phyloP scores from a whole-genome alignment of 176 grass and related monocot genomes.

The Otatea glauca region DNA sequence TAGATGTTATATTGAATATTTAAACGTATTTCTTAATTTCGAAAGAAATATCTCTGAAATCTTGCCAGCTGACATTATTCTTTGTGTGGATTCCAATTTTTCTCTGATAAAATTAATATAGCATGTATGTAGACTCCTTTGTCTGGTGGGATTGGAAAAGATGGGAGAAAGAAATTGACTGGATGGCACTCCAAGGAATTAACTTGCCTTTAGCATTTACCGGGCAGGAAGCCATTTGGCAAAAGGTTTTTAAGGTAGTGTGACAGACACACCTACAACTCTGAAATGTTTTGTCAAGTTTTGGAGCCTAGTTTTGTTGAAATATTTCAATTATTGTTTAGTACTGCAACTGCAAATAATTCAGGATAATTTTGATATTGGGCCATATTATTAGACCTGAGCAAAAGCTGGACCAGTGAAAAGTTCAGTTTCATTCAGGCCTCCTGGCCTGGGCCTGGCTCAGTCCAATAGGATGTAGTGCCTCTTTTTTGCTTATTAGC shows the following conservation, averaged over 20 bases:
- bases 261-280: conserved; percentile 3
- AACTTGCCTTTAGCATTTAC: conserved; percentile 98
- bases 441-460: background rate
- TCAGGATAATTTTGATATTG: conserved; percentile 8
- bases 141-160: conserved; percentile 94
- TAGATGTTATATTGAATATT: background rate
- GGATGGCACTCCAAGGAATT: conserved; percentile 99
- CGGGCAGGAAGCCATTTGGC: conserved; percentile 89
- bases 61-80: conserved; percentile 1
- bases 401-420: background rate
- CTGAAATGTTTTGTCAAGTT: conserved; percentile 31
- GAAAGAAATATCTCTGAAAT: conserved; percentile 9
- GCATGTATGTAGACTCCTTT: conserved; percentile 77
- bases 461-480: background rate
- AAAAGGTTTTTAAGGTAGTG: conserved; percentile 89
- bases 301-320: conserved; percentile 17
- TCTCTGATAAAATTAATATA: conserved; percentile 49
- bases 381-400: background rate
- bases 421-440: background rate
- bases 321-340: conserved; percentile 1
- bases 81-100: conserved; percentile 36
- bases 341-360: background rate
- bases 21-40: conserved; percentile 9
- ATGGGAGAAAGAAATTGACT: conserved; percentile 99
- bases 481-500: background rate